Percentiles rank a stretch among this genome's conserved stretches.
Evolutionary conservation across 2,329 filamentous ascomycete genomes (phyloP).

Genomic region (Fusarium metavorans): DNA sequence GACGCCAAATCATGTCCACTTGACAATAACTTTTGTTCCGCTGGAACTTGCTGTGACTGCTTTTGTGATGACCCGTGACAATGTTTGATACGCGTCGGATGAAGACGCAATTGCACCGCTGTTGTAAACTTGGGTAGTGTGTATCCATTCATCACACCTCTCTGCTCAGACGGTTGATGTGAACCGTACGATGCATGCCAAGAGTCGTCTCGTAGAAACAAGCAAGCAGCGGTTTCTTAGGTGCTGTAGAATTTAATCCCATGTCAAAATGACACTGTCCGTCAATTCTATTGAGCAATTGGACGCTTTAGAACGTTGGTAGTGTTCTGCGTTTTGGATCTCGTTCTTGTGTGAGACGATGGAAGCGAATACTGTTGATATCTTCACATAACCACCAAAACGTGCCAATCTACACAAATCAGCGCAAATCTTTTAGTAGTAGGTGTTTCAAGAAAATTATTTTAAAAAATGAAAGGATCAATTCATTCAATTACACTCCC

Average conservation of each 20-base stretch:
- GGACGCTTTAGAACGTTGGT: background rate
- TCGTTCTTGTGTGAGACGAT: background rate
- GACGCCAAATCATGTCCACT: conserved; percentile 42
- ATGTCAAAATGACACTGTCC: rapidly evolving
- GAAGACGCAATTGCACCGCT: background rate
- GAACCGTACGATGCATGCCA: background rate
- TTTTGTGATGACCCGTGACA: background rate
- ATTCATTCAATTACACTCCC: background rate
- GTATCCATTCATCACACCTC: background rate
- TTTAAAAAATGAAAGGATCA: background rate
- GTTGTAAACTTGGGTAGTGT: background rate
- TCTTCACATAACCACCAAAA: background rate
- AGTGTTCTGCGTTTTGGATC: background rate
- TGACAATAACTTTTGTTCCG: conserved; percentile 10
- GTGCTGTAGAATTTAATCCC: background rate
- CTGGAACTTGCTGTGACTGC: background rate
- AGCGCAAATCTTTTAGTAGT: rapidly evolving
- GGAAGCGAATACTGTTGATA: background rate
- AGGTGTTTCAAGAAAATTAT: background rate
- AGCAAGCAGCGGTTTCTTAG: background rate
- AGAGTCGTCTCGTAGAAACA: background rate
- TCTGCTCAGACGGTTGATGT: too few species aligned
- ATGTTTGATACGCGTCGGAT: background rate
- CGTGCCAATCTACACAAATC: background rate
- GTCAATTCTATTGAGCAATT: background rate